Conservation (phyloP, 2,329 filamentous ascomycete genomes). For the Fusarium incarnatum region DNA sequence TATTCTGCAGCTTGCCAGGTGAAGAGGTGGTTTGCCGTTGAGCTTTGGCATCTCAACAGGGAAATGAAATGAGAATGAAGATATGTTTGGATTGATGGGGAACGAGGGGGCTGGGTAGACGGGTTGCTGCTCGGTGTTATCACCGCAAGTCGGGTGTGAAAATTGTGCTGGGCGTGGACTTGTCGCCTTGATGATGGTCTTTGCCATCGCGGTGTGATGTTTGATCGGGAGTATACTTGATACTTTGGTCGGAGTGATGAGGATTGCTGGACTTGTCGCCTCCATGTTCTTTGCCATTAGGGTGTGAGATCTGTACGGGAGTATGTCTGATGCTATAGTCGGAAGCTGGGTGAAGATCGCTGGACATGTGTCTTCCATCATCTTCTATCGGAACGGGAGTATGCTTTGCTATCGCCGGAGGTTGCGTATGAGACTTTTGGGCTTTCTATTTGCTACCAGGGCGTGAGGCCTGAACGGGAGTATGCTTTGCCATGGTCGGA, state of each 20-base stretch:
- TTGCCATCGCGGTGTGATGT: too few species aligned
- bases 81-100: neutral
- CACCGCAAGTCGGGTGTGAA: too few species aligned
- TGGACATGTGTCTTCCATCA: fast-evolving
- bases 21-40: neutral
- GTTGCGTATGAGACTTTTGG: fast-evolving
- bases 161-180: neutral
- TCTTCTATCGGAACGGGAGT: fast-evolving
- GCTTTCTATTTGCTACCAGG: neutral
- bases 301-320: too few species aligned
- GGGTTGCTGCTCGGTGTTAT: neutral
- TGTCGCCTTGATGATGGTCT: neutral
- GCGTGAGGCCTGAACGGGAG: too few species aligned
- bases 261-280: too few species aligned
- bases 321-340: too few species aligned
- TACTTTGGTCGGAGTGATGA: fast-evolving
- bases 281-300: too few species aligned
- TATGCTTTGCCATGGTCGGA: too few species aligned
- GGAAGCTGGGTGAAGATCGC: neutral
- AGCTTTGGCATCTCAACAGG: neutral
- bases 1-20: neutral
- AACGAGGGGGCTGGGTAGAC: neutral
- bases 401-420: too few species aligned
- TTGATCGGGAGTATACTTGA: too few species aligned
- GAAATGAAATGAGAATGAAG: fast-evolving